Conservation (phyloP, 345 rosid species). For the Pelargonium nanum region DNA sequence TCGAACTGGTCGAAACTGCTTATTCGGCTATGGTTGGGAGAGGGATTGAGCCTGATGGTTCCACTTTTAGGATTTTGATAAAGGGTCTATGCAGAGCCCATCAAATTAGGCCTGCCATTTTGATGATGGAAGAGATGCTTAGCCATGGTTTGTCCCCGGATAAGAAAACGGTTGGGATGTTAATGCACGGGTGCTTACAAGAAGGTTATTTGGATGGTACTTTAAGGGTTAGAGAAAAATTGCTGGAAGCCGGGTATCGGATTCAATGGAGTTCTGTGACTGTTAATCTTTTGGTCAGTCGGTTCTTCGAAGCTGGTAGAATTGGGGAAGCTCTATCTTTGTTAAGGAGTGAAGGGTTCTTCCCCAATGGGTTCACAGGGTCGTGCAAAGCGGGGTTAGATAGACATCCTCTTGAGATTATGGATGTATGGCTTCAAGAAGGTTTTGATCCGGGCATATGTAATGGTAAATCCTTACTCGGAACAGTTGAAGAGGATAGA, state of each 20-base stretch:
- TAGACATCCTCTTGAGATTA: conserved; percentile 63
- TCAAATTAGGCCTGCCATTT: conserved; percentile 71
- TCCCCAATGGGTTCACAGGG: conserved; percentile 71
- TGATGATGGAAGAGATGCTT: conserved; percentile 87
- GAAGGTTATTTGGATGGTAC: conserved; percentile 80
- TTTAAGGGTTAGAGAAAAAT: conserved; percentile 48
- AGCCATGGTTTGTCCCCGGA: conserved; percentile 56
- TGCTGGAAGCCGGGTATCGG: conserved; percentile 43
- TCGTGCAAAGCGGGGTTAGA: conserved; percentile 69
- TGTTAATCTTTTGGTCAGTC: conserved; percentile 73
- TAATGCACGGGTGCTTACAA: conserved; percentile 79
- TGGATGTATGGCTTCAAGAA: conserved; percentile 79
- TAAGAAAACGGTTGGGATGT: conserved; percentile 71
- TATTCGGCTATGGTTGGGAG: conserved; percentile 47
- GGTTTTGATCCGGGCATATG: conserved; percentile 88
- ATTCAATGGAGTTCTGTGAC: conserved; percentile 51
- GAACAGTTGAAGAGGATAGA: too few relatives aligned
- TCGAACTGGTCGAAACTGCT: conserved; percentile 56
- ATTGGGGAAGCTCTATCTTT: conserved; percentile 59
- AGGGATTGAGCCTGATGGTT: conserved; percentile 63
- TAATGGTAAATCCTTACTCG: too few relatives aligned
- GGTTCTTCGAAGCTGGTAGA: conserved; percentile 69
- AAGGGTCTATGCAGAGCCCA: conserved; percentile 83
- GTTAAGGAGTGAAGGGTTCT: conserved; percentile 55
- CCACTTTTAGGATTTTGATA: conserved; percentile 70